Conservation (phyloP, 148 eudicot genomes). For the Diospyros lotus region DNA sequence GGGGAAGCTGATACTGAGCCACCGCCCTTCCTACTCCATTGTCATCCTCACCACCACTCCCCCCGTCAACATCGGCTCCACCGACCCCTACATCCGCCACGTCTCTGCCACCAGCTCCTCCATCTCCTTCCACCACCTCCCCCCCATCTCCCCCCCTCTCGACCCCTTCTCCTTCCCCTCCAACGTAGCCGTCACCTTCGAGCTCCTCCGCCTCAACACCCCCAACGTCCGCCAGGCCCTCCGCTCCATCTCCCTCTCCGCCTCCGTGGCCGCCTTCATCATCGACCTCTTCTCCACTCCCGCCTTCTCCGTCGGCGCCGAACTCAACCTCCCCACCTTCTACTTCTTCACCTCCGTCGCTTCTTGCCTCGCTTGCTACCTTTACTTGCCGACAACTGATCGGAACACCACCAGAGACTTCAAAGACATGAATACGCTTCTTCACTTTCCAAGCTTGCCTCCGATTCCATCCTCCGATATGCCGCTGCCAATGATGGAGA, state of each 20-base stretch:
- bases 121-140: conserved; percentile 47
- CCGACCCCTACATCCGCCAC: conserved; percentile 29
- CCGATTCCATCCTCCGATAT: conserved; percentile 37
- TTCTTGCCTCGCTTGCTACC: conserved; percentile 16
- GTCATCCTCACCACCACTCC: conserved; percentile 31
- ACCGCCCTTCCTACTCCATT: conserved; percentile 31
- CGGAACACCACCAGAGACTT: conserved; percentile 20
- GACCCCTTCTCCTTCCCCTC: conserved; percentile 1
- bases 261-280: conserved; percentile 30
- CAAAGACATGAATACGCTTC: conserved; percentile 21
- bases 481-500: conserved; percentile 32
- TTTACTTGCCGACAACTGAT: conserved; percentile 30
- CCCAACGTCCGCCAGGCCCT: conserved; percentile 27
- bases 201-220: conserved; percentile 24
- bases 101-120: conserved; percentile 35
- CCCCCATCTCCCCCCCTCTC: conserved; percentile 26
- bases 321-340: conserved; percentile 36
- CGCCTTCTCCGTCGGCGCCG: conserved; percentile 20
- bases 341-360: conserved; percentile 45
- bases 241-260: conserved; percentile 8
- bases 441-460: conserved; percentile 42
- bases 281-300: conserved; percentile 44
- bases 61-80: conserved; percentile 25
- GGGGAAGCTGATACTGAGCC: conserved; percentile 32
- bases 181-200: conserved; percentile 20